These are phyloP conservation scores for Trichoderma sp. DNA, from an alignment of 2,329 filamentous ascomycete genomes.

Conservation along the genomic window DNA sequence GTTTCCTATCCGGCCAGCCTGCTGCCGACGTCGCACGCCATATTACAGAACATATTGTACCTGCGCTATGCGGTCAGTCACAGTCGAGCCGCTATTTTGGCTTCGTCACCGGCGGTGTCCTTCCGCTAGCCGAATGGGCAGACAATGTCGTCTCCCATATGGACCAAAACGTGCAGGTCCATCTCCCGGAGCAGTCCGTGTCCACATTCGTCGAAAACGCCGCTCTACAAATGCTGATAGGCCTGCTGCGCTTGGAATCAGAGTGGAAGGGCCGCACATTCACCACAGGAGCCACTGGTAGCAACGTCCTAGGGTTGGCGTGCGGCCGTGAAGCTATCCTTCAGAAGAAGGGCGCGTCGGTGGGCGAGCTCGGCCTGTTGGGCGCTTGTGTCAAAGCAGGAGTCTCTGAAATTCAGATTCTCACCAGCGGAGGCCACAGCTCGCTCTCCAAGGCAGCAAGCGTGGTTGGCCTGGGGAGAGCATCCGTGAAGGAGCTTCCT, in stretches of 20 bases:
- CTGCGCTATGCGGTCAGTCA: constrained; percentile 64
- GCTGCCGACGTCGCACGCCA: constrained; percentile 38
- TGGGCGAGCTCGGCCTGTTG: constrained; percentile 69
- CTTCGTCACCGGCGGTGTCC: constrained; percentile 80
- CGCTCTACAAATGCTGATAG: constrained; percentile 66
- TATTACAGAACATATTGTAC: constrained; percentile 46
- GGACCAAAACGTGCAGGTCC: constrained; percentile 83
- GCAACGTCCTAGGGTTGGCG: constrained; percentile 75
- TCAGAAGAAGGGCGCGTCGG: constrained; percentile 36
- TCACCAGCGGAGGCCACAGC: constrained; percentile 81
- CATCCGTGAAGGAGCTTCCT: constrained; percentile 61
- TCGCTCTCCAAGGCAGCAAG: constrained; percentile 81
- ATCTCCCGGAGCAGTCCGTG: constrained; percentile 72
- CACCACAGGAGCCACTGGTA: constrained; percentile 66
- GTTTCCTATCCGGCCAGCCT: constrained; percentile 33
- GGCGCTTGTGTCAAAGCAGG: constrained; percentile 63
- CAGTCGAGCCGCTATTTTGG: constrained; percentile 73
- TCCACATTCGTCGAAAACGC: constrained; percentile 73
- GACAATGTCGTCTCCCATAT: constrained; percentile 78
- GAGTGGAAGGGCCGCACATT: constrained; percentile 56
- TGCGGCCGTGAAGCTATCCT: constrained; percentile 64
- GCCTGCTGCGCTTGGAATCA: constrained; percentile 57
- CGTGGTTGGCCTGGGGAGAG: constrained; percentile 73
- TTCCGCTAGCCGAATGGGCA: constrained; percentile 75
- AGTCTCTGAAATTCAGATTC: constrained; percentile 66